phyloP scores from a whole-genome alignment of 345 rosid species.

The Leavenworthia alabamica region DNA sequence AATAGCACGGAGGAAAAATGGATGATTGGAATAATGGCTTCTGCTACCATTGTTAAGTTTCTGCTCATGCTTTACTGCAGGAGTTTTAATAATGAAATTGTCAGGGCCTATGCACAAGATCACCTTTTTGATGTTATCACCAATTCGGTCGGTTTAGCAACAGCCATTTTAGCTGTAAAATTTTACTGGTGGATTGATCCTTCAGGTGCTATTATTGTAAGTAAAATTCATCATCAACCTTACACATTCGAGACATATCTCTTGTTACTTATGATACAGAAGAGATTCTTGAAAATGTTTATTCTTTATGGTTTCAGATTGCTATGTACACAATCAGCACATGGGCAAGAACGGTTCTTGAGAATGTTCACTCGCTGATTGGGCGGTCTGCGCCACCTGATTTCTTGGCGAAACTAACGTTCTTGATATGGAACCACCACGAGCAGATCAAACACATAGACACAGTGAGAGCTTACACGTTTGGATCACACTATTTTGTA shows the following conservation, averaged over 20 bases:
- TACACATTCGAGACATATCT: background rate
- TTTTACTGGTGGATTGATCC: constrained; percentile 61
- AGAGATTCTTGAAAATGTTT: constrained; percentile 61
- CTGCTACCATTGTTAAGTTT: constrained; percentile 42
- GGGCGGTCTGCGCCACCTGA: constrained; percentile 88
- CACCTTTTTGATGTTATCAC: constrained; percentile 55
- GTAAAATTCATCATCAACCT: constrained; percentile 23
- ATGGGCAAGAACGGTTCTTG: constrained; percentile 72
- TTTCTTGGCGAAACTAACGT: constrained; percentile 64
- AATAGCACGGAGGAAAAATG: constrained; percentile 37
- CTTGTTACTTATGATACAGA: background rate
- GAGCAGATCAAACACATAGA: constrained; percentile 67
- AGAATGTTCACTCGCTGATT: constrained; percentile 63
- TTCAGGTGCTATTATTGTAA: constrained; percentile 47
- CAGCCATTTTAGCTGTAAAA: constrained; percentile 43
- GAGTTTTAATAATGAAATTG: constrained; percentile 44
- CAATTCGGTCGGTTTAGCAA: constrained; percentile 48
- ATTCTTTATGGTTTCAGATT: constrained; percentile 52
- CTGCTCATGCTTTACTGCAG: constrained; percentile 50
- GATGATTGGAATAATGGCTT: constrained; percentile 55
- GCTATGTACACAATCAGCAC: constrained; percentile 65
- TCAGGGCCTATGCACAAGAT: constrained; percentile 51
- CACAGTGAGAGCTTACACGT: constrained; percentile 78
- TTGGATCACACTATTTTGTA: constrained; percentile 74
- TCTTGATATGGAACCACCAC: constrained; percentile 78